Base-by-base conservation (phyloP, 1,139 yeast species). In the Scheffersomyces titani region DNA sequence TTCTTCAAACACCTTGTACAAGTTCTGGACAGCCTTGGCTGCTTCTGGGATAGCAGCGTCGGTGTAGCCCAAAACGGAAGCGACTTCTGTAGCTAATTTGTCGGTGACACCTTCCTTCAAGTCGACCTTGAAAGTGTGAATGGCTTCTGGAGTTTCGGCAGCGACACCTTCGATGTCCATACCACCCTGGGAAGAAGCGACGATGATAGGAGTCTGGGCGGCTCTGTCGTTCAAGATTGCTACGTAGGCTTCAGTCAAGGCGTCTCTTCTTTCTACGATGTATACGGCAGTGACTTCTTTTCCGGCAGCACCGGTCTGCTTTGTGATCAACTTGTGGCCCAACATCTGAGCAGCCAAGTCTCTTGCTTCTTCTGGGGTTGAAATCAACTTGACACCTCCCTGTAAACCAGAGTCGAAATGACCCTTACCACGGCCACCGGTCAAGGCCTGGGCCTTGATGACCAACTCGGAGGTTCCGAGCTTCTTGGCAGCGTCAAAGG, bases 371-470 rank as follows among this genome's bases (percentile, higher is more conserved):
- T 89, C 89, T 52, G 98, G 88, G 56, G 96, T 83, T 59, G 88
- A 82, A 68, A 92, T 90, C 76, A 94, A 83, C 79, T 92, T 89
- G 72, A 94, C 98, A 81, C 99, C 99, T 57, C 98, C 97, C 80
- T 93, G 89, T 74, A 92, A 86, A 53, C 99, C 99, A 68, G 88
- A 88, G 79, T 92, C 98, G 67, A 94, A 93, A 77, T 91, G 93
- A 63, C 99, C 99, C 78, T 94, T 94, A 80, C 99, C 99, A 79
- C 99, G 89, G 72, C 99, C 99, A 80, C 99, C 99, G 60, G 99
- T 93, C 70, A 96, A 85, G 55, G 97, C 98, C 81, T 94, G 99
- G 59, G 99, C 99, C 83, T 94, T 94, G 75, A 94, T 86, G 64
- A 94, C 98, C 79, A 94, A 82, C 67, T 92, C 97, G 68, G 87